Percentiles rank a stretch among this genome's conserved stretches.
Evolutionary conservation across 192 early-diverging fungal genomes (phyloP).

Genomic region (Coemansia sp.): DNA sequence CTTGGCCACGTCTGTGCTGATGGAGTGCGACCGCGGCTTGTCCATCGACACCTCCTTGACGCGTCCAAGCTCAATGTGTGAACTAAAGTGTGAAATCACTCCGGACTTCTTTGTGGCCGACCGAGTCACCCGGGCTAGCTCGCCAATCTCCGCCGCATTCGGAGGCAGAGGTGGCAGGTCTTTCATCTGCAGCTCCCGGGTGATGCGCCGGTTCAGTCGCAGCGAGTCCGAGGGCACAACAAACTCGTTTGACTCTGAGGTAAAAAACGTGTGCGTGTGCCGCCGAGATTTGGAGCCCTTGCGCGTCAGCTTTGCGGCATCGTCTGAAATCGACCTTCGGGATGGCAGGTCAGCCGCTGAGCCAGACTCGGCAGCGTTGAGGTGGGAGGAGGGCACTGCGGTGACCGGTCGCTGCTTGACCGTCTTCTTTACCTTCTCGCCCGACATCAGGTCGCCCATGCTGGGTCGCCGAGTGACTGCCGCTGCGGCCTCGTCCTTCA

Average conservation of each 20-base stretch:
- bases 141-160: slow-evolving; percentile 29
- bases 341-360: no score
- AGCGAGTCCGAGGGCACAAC: slow-evolving; percentile 23
- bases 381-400: background rate
- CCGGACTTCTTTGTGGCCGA: slow-evolving; percentile 7
- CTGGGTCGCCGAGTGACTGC: no score
- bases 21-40: slow-evolving; percentile 45
- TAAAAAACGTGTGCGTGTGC: slow-evolving; percentile 49
- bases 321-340: no score
- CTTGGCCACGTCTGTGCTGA: slow-evolving; percentile 20
- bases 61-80: slow-evolving; percentile 35
- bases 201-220: slow-evolving; percentile 13
- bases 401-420: no score
- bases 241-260: slow-evolving; percentile 8
- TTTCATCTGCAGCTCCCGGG: slow-evolving; percentile 47
- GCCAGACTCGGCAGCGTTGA: background rate
- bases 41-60: slow-evolving; percentile 23
- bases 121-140: slow-evolving; percentile 5
- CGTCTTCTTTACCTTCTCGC: no score
- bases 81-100: slow-evolving; percentile 37
- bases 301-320: slow-evolving; percentile 2
- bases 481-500: no score
- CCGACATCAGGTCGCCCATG: no score
- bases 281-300: slow-evolving; percentile 24
- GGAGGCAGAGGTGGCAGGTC: slow-evolving; percentile 48